These are phyloP conservation scores for Fusarium bulbicola DNA, from an alignment of 2,329 filamentous ascomycete species.

Conservation along the genomic window DNA sequence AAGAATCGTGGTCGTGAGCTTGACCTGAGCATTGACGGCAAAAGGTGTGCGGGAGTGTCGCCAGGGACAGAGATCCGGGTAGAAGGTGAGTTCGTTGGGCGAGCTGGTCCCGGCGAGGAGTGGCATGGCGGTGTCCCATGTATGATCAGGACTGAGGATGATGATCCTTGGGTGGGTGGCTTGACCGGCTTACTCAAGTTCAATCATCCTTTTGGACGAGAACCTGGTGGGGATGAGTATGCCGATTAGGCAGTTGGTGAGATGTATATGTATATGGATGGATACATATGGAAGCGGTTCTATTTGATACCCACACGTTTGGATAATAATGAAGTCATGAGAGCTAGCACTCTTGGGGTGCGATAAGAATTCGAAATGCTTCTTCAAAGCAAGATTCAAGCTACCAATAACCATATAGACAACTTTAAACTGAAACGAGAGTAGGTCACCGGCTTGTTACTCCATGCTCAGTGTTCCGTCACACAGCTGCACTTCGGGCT, in stretches of 20 bases:
- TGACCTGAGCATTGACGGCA: conserved; percentile 82
- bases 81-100: conserved; percentile 81
- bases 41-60: conserved; percentile 71
- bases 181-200: conserved; percentile 95
- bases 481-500: not conserved
- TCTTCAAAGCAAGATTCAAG: not conserved
- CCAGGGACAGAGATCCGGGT: conserved; percentile 88
- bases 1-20: conserved; percentile 81
- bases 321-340: not conserved
- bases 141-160: conserved; percentile 79
- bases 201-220: conserved; percentile 88
- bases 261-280: not conserved
- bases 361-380: not conserved
- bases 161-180: conserved; percentile 97
- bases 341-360: not conserved
- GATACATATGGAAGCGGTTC: too few relatives aligned
- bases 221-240: conserved; percentile 45
- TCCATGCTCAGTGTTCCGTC: not conserved
- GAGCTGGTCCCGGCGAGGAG: conserved; percentile 52
- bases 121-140: conserved; percentile 89
- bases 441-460: not conserved
- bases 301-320: conserved; percentile 30
- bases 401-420: not conserved
- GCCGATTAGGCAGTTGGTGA: conserved; percentile 32
- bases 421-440: not conserved